These are phyloP conservation scores for Haplosporangium gracile DNA, from an alignment of 192 early-diverging fungal species.

Conservation along the genomic window DNA sequence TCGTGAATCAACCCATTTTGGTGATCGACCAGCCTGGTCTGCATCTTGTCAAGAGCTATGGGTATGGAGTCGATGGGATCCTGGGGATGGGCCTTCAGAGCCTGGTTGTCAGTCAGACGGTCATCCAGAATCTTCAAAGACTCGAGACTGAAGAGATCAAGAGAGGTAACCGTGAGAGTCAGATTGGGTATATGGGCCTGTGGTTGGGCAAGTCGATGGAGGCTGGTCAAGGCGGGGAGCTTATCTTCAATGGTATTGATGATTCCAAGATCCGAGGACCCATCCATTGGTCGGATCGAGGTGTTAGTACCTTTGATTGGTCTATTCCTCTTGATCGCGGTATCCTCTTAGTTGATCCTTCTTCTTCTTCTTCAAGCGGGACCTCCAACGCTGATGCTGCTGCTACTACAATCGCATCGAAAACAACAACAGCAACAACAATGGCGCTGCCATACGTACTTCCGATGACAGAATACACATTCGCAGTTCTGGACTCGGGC, in stretches of 20 bases:
- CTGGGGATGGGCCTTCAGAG: slow-evolving; percentile 31
- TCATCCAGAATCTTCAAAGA: slow-evolving; percentile 32
- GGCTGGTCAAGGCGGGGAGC: slow-evolving; percentile 27
- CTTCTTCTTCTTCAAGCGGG: background rate
- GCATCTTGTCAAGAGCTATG: slow-evolving; percentile 31
- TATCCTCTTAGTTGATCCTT: background rate
- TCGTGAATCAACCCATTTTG: slow-evolving; percentile 26
- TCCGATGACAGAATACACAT: slow-evolving; percentile 23
- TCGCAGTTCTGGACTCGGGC: slow-evolving; percentile 49
- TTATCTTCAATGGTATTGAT: slow-evolving; percentile 40
- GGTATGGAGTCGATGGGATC: slow-evolving; percentile 35
- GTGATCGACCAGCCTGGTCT: slow-evolving; percentile 38
- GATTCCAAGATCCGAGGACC: slow-evolving; percentile 5
- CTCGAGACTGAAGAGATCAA: background rate
- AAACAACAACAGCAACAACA: background rate
- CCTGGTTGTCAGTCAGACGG: slow-evolving; percentile 4
- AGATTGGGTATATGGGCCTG: slow-evolving; percentile 40
- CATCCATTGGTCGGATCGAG: slow-evolving; percentile 37
- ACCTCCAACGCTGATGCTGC: too few species aligned
- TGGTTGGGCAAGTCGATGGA: slow-evolving; percentile 22
- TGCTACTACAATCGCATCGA: background rate
- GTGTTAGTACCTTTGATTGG: slow-evolving; percentile 42
- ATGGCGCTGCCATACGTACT: background rate
- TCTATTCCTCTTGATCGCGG: slow-evolving; percentile 29
- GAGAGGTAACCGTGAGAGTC: background rate